Evolutionary conservation across 306 rosid genomes (phyloP), one percentile per base, ranked within the genome.

Genomic region (Vigna nakashimae): DNA sequence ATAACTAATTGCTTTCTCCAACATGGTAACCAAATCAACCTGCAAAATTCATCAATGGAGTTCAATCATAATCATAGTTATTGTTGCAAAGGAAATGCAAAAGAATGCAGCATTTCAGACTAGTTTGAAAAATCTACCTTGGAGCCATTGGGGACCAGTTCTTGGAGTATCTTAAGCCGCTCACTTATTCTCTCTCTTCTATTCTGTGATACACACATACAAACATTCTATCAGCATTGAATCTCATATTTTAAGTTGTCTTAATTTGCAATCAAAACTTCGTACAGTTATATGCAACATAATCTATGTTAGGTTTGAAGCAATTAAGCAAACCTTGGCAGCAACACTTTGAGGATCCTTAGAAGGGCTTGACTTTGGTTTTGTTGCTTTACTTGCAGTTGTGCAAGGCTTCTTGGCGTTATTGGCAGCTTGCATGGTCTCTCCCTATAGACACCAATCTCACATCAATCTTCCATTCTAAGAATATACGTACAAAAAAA

Each of bases 101-200:
- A 74, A 42, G 68, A 66, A 75, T 65, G 28, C 24, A 76, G 57
- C 60, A n/a, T 17, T 59, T 53, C 5, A 15, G 15, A 67, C 40
- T 24, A 67, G 67, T 68, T 43, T 17, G 42, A 67, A 67, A 43
- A 43, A 45, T 65, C 17, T 43, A 92, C 97, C 98, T 94, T 94
- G 80, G 96, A 91, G 81, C 98, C 98, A 42, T 90, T 94, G 4
- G 97, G 98, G 1, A 94, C 94, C 52, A 94, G 78, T 81, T 91
- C 97, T 64, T 91, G 97, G 13, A 94, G 80, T 75, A 85, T 73
- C 85, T 90, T 91, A 68, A 94, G 94, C 72, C 98, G 83, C 86
- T 94, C 98, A 74, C 96, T 94, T 77, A 94, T 94, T 85, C 96
- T 85, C 89, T 94, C 97, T 84, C 98, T 87, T 79, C 98, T 96